phyloP scores from a whole-genome alignment of 345 rosid genomes.

The Eucalyptus marginata region DNA sequence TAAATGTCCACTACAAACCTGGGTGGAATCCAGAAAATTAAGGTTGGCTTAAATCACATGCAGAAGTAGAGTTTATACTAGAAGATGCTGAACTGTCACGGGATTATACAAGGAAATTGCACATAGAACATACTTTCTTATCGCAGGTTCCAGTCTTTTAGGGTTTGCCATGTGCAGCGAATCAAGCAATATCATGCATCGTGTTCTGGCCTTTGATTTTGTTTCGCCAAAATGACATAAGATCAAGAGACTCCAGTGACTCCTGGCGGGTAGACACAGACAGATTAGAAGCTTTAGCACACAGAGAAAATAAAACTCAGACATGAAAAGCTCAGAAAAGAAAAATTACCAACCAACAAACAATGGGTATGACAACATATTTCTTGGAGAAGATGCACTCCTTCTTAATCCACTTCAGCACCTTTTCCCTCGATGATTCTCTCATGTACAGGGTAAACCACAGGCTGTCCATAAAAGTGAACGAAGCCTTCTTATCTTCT shows the following conservation, averaged over 20 bases:
- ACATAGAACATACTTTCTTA: slow-evolving; percentile 18
- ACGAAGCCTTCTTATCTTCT: slow-evolving; percentile 10
- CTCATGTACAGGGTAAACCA: slow-evolving; percentile 21
- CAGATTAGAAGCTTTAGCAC: not conserved
- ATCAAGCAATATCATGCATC: slow-evolving; percentile 37
- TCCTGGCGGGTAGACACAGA: slow-evolving; percentile 1
- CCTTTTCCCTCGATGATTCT: slow-evolving; percentile 12
- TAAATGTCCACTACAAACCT: slow-evolving; percentile 34
- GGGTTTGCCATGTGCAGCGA: slow-evolving; percentile 30
- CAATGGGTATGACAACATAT: slow-evolving; percentile 35
- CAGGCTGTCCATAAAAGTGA: slow-evolving; percentile 22
- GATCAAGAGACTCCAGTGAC: slow-evolving; percentile 42
- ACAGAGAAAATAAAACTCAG: not conserved
- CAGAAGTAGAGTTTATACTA: not conserved
- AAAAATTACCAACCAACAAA: slow-evolving; percentile 12
- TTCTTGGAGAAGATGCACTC: slow-evolving; percentile 25
- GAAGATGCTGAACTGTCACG: not conserved
- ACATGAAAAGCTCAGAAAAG: not conserved
- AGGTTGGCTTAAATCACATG: not conserved
- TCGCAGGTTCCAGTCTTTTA: slow-evolving; percentile 20
- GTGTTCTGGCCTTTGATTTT: slow-evolving; percentile 6
- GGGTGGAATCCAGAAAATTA: not conserved
- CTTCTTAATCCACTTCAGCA: slow-evolving; percentile 21
- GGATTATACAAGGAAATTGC: not conserved
- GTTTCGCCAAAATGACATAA: slow-evolving; percentile 28